Percentiles rank a stretch among this genome's conserved stretches.
Evolutionary conservation across 2,329 filamentous ascomycete species (phyloP).

Genomic region (Aphanoascus verrucosus): DNA sequence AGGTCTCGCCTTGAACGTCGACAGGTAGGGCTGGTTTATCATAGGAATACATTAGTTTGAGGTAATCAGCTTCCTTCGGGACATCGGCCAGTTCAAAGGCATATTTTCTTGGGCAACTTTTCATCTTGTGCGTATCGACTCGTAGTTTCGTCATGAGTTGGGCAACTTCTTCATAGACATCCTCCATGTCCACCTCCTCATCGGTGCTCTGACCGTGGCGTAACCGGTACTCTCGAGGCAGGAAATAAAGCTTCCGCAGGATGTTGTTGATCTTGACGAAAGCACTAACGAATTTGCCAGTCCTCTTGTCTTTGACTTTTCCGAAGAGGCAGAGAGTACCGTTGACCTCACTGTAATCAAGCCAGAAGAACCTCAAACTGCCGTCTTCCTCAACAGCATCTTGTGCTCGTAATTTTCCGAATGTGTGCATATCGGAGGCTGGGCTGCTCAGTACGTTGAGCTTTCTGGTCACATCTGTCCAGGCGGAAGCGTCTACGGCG

Average conservation of each 20-base stretch:
- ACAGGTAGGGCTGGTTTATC: slow-evolving; percentile 65
- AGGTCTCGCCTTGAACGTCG: slow-evolving; percentile 69
- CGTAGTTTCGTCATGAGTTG: slow-evolving; percentile 75
- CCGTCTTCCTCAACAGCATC: slow-evolving; percentile 92
- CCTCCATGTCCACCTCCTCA: slow-evolving; percentile 72
- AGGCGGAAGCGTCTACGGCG: slow-evolving; percentile 66
- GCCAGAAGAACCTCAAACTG: slow-evolving; percentile 90
- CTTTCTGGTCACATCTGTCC: slow-evolving; percentile 77
- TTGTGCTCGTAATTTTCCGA: slow-evolving; percentile 71
- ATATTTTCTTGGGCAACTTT: slow-evolving; percentile 79
- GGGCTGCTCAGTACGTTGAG: slow-evolving; percentile 76
- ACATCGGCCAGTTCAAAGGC: slow-evolving; percentile 84
- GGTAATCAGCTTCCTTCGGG: slow-evolving; percentile 78
- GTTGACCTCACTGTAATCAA: slow-evolving; percentile 86
- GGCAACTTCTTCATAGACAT: slow-evolving; percentile 86
- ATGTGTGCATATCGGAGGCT: slow-evolving; percentile 46
- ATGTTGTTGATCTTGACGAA: slow-evolving; percentile 96
- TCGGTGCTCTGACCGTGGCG: slow-evolving; percentile 55
- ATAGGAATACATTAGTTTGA: slow-evolving; percentile 95
- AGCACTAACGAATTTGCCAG: slow-evolving; percentile 69
- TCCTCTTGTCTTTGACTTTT: slow-evolving; percentile 85
- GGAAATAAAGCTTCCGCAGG: slow-evolving; percentile 79
- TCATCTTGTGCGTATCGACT: slow-evolving; percentile 87
- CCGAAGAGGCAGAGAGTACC: slow-evolving; percentile 89
- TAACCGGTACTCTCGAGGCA: slow-evolving; percentile 60